Evolutionary conservation across 2,329 filamentous ascomycete species (phyloP), one percentile per base, ranked within the genome.

Genomic region (Thielaviopsis euricoi): DNA sequence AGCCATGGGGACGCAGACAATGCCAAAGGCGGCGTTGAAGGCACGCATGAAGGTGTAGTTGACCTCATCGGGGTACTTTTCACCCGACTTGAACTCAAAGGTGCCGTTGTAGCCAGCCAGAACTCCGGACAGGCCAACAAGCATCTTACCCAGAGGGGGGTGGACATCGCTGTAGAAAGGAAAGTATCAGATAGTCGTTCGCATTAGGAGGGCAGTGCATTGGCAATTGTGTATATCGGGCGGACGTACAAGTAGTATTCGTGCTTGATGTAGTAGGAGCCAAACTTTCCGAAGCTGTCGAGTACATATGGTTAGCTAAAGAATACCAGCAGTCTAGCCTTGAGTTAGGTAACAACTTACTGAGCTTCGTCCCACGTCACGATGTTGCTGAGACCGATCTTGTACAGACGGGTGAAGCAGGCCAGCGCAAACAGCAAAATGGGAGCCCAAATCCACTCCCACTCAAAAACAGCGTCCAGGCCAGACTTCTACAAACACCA

Each of bases 21-120:
- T 91, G 61, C 93, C 93, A 69, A 97, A 98, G 62, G 89, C 82
- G 63, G 91, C 86, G 70, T 97, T 98, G 80, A 98, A 98, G 61
- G 91, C 80, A 65, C 93, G 88, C 94, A 98, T 98, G 68, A 95
- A 95, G 65, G 90, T 94, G 71, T 95, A 98, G 76, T 98, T 86
- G 68, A 98, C 78, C 67, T 97, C 89, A 64, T 84, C 82, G 12
- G 93, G 93, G 70, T 98, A 98, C 57, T 81, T 89, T 68, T 97
- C 93, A 69, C 93, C 93, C 57, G 91, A 97, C 73, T 98, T 98
- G 80, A 98, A 98, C 69, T 98, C 93, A 73, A 98, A 98, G 3
- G 91, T 94, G 60, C 93, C 93, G 75, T 98, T 98, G 77, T 98
- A 98, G 64, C 91, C 91, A 64, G 91, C 94, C 61, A 98, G 79